Percentiles rank a stretch among this genome's conserved stretches.
Evolutionary conservation across 108 stramenopile genomes (phyloP).

Genomic region (Skeletonema tropicum): DNA sequence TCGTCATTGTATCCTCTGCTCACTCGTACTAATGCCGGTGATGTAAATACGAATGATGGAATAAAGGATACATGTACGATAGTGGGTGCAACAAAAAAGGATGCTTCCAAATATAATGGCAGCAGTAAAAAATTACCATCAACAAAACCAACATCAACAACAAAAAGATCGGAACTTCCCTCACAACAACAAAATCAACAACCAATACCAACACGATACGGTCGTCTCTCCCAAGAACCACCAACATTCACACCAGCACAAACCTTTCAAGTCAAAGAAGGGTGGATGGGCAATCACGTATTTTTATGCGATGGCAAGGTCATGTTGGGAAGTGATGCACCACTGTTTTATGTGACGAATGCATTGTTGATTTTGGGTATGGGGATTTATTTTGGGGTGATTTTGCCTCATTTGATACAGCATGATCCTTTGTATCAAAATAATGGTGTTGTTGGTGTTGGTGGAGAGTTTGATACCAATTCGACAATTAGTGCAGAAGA

Average conservation of each 20-base stretch:
- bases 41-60: too few relatives aligned
- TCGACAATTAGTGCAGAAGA: too few relatives aligned
- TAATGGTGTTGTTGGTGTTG: background rate
- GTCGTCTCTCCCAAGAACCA: constrained; percentile 13
- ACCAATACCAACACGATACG: background rate
- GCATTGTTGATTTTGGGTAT: constrained; percentile 55
- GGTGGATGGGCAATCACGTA: constrained; percentile 90
- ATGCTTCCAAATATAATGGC: too few relatives aligned
- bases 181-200: constrained; percentile 5
- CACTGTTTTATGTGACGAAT: constrained; percentile 81
- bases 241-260: constrained; percentile 59
- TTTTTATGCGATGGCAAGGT: constrained; percentile 85
- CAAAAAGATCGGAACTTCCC: too few relatives aligned
- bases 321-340: constrained; percentile 86
- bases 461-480: background rate
- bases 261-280: constrained; percentile 68
- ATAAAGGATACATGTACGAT: too few relatives aligned
- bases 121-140: too few relatives aligned
- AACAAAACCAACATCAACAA: too few relatives aligned
- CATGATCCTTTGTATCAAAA: constrained; percentile 19
- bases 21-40: background rate
- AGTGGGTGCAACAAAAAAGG: too few relatives aligned
- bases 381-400: constrained; percentile 47
- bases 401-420: constrained; percentile 52
- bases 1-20: background rate